These are phyloP conservation scores for Cajanus cajan DNA, from an alignment of 306 rosid genomes.

Conservation along the genomic window DNA sequence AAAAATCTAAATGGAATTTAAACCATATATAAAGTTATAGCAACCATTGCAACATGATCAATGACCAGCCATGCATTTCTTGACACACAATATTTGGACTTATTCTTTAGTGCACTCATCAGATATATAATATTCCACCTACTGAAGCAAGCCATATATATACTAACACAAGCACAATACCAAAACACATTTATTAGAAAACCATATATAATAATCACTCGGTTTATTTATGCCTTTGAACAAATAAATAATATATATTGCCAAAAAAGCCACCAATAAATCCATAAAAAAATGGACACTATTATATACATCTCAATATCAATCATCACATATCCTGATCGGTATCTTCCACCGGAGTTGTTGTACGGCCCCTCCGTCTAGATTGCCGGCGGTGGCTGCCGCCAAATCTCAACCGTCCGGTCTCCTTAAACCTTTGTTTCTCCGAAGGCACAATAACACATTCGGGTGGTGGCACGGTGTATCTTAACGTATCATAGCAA, in stretches of 20 bases:
- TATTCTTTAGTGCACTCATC: conserved; percentile 25
- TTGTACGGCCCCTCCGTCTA: conserved; percentile 43
- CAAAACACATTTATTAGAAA: not conserved
- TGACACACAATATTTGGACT: conserved; percentile 13
- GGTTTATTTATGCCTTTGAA: conserved; percentile 16
- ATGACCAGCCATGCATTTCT: conserved; percentile 8
- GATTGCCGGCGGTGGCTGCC: conserved; percentile 75
- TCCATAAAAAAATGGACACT: not conserved
- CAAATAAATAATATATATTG: not conserved
- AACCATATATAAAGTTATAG: not conserved
- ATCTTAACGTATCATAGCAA: conserved; percentile 74
- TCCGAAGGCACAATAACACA: conserved; percentile 56
- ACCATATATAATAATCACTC: conserved; percentile 4
- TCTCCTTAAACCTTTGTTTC: conserved; percentile 60
- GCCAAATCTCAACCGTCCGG: conserved; percentile 74
- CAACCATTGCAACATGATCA: not conserved
- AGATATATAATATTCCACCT: conserved; percentile 30
- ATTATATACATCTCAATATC: conserved; percentile 33
- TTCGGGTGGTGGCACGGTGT: conserved; percentile 61
- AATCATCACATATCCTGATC: conserved; percentile 37
- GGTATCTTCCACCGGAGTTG: conserved; percentile 13
- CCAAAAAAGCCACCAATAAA: not conserved
- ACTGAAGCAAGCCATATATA: not conserved
- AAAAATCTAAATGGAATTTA: not conserved
- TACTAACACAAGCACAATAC: conserved; percentile 20